Conservation (phyloP, 2,329 filamentous ascomycete genomes). For the Fusarium staphyleae region DNA sequence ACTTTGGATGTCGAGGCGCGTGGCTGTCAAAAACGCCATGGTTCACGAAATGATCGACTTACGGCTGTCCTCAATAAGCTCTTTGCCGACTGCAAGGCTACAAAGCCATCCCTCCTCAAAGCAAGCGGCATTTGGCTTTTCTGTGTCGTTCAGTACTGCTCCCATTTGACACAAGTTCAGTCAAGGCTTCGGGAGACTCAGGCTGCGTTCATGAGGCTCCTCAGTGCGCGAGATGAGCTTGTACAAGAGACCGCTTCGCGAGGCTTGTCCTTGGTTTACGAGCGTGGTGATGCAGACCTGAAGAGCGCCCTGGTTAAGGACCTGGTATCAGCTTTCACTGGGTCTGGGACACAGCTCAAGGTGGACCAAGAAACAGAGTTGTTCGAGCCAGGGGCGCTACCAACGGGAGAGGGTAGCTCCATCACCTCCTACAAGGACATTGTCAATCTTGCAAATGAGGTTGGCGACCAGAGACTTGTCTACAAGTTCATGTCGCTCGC, state of each 20-base stretch:
- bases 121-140: constrained; percentile 96
- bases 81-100: constrained; percentile 77
- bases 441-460: constrained; percentile 91
- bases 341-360: constrained; percentile 75
- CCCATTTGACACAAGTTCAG: constrained; percentile 78
- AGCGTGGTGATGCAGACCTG: constrained; percentile 82
- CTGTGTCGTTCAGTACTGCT: constrained; percentile 88
- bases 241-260: constrained; percentile 95
- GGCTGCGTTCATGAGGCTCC: constrained; percentile 83
- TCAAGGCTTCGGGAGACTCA: constrained; percentile 79
- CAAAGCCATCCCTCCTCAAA: constrained; percentile 88
- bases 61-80: constrained; percentile 72
- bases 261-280: constrained; percentile 91
- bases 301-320: constrained; percentile 87
- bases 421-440: constrained; percentile 98
- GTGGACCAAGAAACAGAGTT: constrained; percentile 91
- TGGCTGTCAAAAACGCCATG: constrained; percentile 46
- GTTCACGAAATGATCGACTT: constrained; percentile 53
- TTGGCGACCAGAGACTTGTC: constrained; percentile 93
- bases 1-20: constrained; percentile 75
- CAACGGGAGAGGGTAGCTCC: constrained; percentile 86
- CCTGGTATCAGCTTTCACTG: constrained; percentile 87
- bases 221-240: constrained; percentile 88
- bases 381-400: constrained; percentile 88
- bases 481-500: constrained; percentile 99